Evolutionary conservation across 2,329 filamentous ascomycete genomes (phyloP), one percentile per base, ranked within the genome.

Genomic region (Alternaria arborescens): DNA sequence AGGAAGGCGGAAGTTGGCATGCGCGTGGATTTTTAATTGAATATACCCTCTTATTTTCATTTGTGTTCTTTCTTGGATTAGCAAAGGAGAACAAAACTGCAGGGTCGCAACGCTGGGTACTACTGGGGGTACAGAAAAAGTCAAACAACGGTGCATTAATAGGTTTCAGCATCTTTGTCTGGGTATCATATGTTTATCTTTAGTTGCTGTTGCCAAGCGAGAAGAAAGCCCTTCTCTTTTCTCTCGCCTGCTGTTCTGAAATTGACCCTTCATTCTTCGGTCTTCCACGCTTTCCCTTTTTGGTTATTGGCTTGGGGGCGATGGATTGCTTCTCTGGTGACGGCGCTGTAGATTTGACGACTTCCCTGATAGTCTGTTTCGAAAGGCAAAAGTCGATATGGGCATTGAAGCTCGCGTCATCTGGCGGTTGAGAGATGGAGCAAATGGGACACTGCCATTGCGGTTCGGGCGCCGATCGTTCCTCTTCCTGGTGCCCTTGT

Each of bases 371-470:
- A 0, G 93, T 92, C 72, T 91, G 88, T 56, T 89, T 85, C 0
- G 94, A 97, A 1, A 99, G 85, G 76, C 95, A 99, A 8, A 91
- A 86, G 76, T 99, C 95, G 52, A 99, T 93, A 73, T 99, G 95
- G 58, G 91, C 87, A 68, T 99, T 99, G 79, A 98, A 97, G 0
- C 81, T 82, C 46, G 84, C 85, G 75, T 97, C 93, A 51, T 94
- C 85, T 0, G 93, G 87, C 0, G 82, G 72, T 72, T 97, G 94
- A 0, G 92, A 89, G 16, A 89, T 83, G n/a, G 82, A 80, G 77
- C 95, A 99, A 44, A 98, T 91, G 0, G 95, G 95, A 77, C 95
- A 99, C 38, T 90, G 85, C 94, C 94, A 98, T 47, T 88, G 72
- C 48, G 68, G 66, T 60, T 73, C 69, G 46, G 71, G 56, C 24